These are phyloP conservation scores for Drechslera avenae DNA, from an alignment of 2,329 filamentous ascomycete genomes.

Conservation along the genomic window DNA sequence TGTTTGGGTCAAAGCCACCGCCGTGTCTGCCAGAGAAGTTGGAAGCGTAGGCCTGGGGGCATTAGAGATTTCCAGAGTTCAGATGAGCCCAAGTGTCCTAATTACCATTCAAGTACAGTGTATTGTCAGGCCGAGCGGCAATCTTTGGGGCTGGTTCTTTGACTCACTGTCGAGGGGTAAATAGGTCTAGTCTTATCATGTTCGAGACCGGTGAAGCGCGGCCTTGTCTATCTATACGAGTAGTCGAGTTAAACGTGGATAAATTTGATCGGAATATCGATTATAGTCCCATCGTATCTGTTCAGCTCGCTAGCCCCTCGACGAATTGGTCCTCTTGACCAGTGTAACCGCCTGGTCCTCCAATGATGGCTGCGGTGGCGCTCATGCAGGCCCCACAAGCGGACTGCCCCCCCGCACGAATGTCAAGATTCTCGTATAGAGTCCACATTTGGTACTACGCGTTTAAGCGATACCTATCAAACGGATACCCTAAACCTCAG, in stretches of 20 bases:
- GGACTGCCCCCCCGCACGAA: neutral
- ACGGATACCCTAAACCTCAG: no score
- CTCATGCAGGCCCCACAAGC: neutral
- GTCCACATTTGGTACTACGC: neutral
- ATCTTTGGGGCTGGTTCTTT: neutral
- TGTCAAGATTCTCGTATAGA: neutral
- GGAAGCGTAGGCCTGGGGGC: conserved; percentile 25
- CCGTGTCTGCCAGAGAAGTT: conserved; percentile 24
- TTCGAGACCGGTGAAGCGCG: neutral
- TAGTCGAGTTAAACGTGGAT: neutral
- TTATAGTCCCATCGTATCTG: neutral
- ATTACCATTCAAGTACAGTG: conserved; percentile 22
- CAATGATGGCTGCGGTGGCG: neutral
- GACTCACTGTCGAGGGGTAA: neutral
- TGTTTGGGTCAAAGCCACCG: conserved; percentile 26
- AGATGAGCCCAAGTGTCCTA: neutral
- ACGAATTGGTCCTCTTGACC: neutral
- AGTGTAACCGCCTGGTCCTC: neutral
- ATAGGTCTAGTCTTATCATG: neutral
- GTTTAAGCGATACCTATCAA: neutral
- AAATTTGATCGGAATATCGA: neutral
- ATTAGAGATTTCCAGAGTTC: conserved; percentile 1
- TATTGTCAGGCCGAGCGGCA: neutral
- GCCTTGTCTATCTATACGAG: neutral
- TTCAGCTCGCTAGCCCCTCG: neutral